Percentiles rank a stretch among this genome's conserved stretches.
Conservation (phyloP, 352 stramenopile species). For the Stramenopiles sp. region DNA sequence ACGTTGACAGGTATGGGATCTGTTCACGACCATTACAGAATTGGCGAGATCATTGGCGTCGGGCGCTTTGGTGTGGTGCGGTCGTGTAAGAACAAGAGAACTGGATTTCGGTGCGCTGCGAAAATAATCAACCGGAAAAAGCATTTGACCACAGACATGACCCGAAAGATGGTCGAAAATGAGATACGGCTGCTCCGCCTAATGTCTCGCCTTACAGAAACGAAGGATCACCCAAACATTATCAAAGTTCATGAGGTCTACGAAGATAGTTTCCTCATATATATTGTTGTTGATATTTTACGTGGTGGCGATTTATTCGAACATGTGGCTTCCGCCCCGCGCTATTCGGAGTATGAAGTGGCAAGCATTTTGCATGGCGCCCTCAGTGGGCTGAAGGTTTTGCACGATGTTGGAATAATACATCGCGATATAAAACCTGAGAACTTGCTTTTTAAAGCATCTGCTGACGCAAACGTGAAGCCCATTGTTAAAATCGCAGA, state of each 20-base stretch:
- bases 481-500: not conserved
- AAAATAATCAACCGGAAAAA: not conserved
- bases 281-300: not conserved
- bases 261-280: not conserved
- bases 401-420: not conserved
- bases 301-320: slow-evolving; percentile 5
- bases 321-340: not conserved
- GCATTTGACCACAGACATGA: not conserved
- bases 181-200: not conserved
- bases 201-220: not conserved
- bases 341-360: not conserved
- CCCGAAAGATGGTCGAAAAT: not conserved
- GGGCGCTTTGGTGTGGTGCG: not conserved
- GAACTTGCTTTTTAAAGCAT: not conserved
- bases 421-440: slow-evolving; percentile 8
- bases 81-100: not conserved
- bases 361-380: not conserved
- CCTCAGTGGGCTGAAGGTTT: not conserved
- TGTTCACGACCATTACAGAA: not conserved
- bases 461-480: not conserved
- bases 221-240: not conserved
- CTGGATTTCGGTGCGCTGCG: not conserved
- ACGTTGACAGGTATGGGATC: not conserved
- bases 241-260: not conserved
- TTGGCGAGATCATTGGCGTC: not conserved